Base-by-base conservation (phyloP, 2,329 filamentous ascomycete genomes). In the Ceratocystis harringtonii region DNA sequence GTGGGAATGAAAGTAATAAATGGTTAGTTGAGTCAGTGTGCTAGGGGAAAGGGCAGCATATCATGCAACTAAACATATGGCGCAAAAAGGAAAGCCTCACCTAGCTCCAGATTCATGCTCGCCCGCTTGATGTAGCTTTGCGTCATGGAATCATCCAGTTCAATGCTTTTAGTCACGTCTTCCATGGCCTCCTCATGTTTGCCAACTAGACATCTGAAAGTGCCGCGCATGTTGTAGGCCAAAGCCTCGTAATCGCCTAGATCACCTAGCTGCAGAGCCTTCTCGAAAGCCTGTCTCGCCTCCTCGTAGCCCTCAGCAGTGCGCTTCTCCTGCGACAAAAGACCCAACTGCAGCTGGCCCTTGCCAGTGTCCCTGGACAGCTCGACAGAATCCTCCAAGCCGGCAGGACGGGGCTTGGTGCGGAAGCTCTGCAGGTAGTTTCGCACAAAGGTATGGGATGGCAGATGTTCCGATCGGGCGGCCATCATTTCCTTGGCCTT, bases 401-500 rank as follows among this genome's bases (percentile, higher is more conserved):
- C 92, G 68, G 81, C 84, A 3, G 94, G 92, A 1, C 90, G 83
- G 61, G 85, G 80, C 78, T 88, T 89, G 67, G 86, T 81, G 68
- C 94, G 88, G 88, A 99, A 99, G 79, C 92, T 97, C 78, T 97
- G 92, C 41, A 99, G 87, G 76, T 99, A 99, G 81, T 99, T 99
- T 73, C 91, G 90, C 70, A 99, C 92, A 71, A 97, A 99, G 12
- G 92, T 96, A 36, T 94, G 88, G 76, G 92, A 96, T 22, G 94
- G 94, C 62, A 99, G 83, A 78, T 90, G 92, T 78, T 90, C 88
- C 43, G 80, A 78, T 77, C 94, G 92, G 76, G 92, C 92, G 68
- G 82, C 82, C 72, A 99, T 81, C 73, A 99, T 96, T 69, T 85
- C 86, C 78, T 92, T 91, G 69, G 89, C 92, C 80, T 96, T 96